A percentile compares a stretch with the other conserved stretches of the same genome.
Evolutionary conservation across 1,139 yeast genomes (phyloP).

Genomic region (Debaryomyces sp.): DNA sequence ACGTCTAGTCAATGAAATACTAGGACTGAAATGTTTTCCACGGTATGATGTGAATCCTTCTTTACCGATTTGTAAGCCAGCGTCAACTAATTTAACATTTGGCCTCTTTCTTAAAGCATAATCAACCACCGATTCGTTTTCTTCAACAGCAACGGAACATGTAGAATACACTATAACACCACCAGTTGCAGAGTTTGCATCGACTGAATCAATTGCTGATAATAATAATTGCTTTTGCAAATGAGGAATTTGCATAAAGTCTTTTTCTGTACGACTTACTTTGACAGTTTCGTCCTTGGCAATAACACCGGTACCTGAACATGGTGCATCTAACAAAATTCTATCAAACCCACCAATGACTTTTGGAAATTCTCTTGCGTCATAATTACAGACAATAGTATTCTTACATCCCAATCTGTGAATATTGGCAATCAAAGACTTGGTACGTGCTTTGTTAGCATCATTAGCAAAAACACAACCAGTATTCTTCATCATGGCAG

Average conservation of each 20-base stretch:
- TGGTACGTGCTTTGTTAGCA: constrained; percentile 93
- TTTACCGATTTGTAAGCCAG: constrained; percentile 93
- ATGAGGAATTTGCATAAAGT: constrained; percentile 95
- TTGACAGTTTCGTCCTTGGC: constrained; percentile 97
- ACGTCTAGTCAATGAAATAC: constrained; percentile 81
- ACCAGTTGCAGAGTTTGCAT: constrained; percentile 87
- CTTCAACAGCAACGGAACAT: constrained; percentile 98
- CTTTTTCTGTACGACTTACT: constrained; percentile 92
- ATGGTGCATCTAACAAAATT: constrained; percentile 94
- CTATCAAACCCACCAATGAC: constrained; percentile 98
- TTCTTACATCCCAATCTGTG: constrained; percentile 97
- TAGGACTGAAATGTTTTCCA: constrained; percentile 87
- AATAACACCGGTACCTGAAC: constrained; percentile 99
- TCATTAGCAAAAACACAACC: constrained; percentile 98
- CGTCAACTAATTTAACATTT: constrained; percentile 89
- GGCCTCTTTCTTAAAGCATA: constrained; percentile 96
- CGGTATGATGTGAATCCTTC: constrained; percentile 93
- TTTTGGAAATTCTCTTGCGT: constrained; percentile 97
- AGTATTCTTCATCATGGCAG: constrained; percentile 97
- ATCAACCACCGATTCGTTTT: constrained; percentile 98
- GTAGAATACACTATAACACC: constrained; percentile 97
- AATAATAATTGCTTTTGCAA: constrained; percentile 90
- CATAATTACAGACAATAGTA: constrained; percentile 95
- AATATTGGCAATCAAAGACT: constrained; percentile 93
- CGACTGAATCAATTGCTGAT: constrained; percentile 97